These are phyloP conservation scores for Myxozyma kluyveri DNA, from an alignment of 805 yeast species.

Conservation along the genomic window DNA sequence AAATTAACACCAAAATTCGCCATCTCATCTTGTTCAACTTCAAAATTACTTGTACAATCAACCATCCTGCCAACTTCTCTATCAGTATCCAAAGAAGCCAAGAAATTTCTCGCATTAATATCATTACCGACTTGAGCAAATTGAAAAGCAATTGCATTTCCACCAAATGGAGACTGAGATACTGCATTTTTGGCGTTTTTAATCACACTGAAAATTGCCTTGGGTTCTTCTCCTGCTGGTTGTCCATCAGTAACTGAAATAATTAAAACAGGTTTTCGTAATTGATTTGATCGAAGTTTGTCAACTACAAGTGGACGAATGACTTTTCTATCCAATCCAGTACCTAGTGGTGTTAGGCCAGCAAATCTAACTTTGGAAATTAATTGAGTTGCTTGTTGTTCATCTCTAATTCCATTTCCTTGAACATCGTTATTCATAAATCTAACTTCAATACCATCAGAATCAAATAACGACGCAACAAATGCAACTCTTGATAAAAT, in stretches of 20 bases:
- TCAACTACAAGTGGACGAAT: constrained; percentile 35
- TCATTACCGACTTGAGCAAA: constrained; percentile 39
- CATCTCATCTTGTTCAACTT: constrained; percentile 38
- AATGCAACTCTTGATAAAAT: constrained; percentile 34
- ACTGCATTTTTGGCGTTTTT: constrained; percentile 32
- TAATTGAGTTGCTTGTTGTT: constrained; percentile 32
- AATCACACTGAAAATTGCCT: constrained; percentile 31
- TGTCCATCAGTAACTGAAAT: constrained; percentile 37
- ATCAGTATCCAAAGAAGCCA: constrained; percentile 34
- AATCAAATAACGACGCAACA: constrained; percentile 36
- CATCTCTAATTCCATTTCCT: constrained; percentile 33
- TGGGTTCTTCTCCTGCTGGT: constrained; percentile 37
- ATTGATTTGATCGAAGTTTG: constrained; percentile 29
- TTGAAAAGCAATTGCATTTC: constrained; percentile 37
- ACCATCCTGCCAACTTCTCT: constrained; percentile 35
- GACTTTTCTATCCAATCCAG: constrained; percentile 32
- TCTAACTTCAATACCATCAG: constrained; percentile 36
- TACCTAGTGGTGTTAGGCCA: constrained; percentile 36
- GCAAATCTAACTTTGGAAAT: constrained; percentile 32
- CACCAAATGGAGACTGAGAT: constrained; percentile 32
- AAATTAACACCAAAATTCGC: constrained; percentile 35
- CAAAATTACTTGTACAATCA: constrained; percentile 36
- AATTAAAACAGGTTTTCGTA: constrained; percentile 36
- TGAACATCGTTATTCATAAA: constrained; percentile 34
- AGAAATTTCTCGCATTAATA: constrained; percentile 35